Conservation (phyloP, 1,139 yeast species). For the Yamadazyma spencermartinsiae region DNA sequence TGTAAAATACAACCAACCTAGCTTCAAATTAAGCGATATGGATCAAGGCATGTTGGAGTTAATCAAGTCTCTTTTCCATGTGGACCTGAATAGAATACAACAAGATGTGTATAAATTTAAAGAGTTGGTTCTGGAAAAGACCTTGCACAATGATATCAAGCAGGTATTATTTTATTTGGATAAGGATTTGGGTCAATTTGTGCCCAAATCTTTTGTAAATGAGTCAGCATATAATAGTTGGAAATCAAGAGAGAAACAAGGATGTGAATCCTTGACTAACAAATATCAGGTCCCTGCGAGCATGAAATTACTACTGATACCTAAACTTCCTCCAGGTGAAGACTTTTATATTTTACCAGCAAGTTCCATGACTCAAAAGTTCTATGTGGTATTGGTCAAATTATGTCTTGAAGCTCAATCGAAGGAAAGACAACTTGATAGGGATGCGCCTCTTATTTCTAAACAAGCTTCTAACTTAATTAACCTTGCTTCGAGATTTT, state of each 20-base stretch:
- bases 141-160: constrained; percentile 47
- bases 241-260: constrained; percentile 48
- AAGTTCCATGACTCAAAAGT: constrained; percentile 29
- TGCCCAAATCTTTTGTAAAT: constrained; percentile 43
- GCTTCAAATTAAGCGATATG: constrained; percentile 52
- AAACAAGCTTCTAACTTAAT: constrained; percentile 46
- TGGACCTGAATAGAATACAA: constrained; percentile 45
- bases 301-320: constrained; percentile 30
- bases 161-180: constrained; percentile 39
- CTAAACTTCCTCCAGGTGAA: constrained; percentile 32
- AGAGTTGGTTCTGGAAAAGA: constrained; percentile 42
- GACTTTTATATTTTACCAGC: constrained; percentile 46
- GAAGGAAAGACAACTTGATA: constrained; percentile 5
- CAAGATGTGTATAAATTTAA: constrained; percentile 48
- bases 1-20: constrained; percentile 39
- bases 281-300: constrained; percentile 42
- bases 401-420: constrained; percentile 28
- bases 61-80: constrained; percentile 40
- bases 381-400: constrained; percentile 27
- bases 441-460: constrained; percentile 29
- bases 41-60: constrained; percentile 39
- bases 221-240: constrained; percentile 47
- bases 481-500: constrained; percentile 49
- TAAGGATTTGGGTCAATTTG: constrained; percentile 42
- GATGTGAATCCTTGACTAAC: constrained; percentile 36